These are phyloP conservation scores for Yueomyces sinensis DNA, from an alignment of 805 yeast species.

Conservation along the genomic window DNA sequence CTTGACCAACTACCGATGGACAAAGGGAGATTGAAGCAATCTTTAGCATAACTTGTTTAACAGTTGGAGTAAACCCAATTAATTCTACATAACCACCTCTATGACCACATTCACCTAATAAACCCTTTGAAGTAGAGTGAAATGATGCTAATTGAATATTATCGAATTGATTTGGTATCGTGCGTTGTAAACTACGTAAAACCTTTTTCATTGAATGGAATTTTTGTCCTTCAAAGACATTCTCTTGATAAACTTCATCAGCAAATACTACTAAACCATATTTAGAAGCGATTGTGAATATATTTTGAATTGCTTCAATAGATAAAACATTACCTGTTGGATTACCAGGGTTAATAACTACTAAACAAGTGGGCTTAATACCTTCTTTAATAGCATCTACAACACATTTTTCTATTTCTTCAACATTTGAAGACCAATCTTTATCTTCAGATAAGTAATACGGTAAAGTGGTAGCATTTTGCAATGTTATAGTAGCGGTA, in stretches of 20 bases:
- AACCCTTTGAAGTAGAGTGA: conserved; percentile 97
- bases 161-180: conserved; percentile 42
- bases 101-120: conserved; percentile 98
- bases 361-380: conserved; percentile 61
- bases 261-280: conserved; percentile 80
- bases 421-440: conserved; percentile 74
- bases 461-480: conserved; percentile 71
- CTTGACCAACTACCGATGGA: conserved; percentile 93
- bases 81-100: conserved; percentile 98
- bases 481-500: conserved; percentile 85
- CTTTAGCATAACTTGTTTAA: conserved; percentile 61
- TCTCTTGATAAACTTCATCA: conserved; percentile 96
- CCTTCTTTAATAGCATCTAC: conserved; percentile 36
- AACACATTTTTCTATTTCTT: conserved; percentile 44
- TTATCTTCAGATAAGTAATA: conserved; percentile 72
- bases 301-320: conserved; percentile 50
- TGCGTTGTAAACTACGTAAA: conserved; percentile 45
- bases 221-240: conserved; percentile 59
- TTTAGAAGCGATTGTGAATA: conserved; percentile 71
- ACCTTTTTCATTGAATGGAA: conserved; percentile 79
- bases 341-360: conserved; percentile 95
- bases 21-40: conserved; percentile 85
- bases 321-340: conserved; percentile 87
- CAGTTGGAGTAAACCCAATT: conserved; percentile 62
- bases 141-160: conserved; percentile 82